Evolutionary conservation across 768 basidiomycete genomes (phyloP), one percentile per base, ranked within the genome.

Genomic region (Kondoa subrosea): DNA sequence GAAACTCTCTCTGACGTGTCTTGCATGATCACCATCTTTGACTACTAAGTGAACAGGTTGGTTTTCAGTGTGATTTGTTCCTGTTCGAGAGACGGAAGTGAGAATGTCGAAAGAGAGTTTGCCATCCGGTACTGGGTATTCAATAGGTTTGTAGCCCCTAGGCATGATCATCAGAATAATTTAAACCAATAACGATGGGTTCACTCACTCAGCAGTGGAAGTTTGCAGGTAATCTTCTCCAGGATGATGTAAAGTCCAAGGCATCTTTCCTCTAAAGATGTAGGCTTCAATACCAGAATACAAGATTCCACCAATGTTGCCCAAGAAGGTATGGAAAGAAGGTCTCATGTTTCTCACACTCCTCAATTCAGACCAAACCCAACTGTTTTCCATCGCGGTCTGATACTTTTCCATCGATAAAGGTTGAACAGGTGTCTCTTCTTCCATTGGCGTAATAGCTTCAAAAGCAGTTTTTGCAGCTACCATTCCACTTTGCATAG

Each of bases 401-500:
- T 90, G 84, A 77, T 96, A 96, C 15, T 77, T 71, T 29, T 84
- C 83, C 84, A 96, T 83, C 75, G 89, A 85, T 67, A 77, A 68
- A 2, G 77, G 71, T 0, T 80, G 78, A 0, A 81, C 73, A 26
- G 71, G 68, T 12, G 26, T 50, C n/a, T 40, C 32, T 14, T 65
- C 67, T 30, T 76, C 77, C 63, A 70, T 66, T 14, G 77, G 66
- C 4, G 79, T 77, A 63, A 93, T 78, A 2, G 82, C 82, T 3
- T 84, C 81, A 72, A 81, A 91, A 0, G 89, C 89, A 0, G 88
- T 82, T 76, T 99, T 92, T 0, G 90, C 93, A 31, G 91, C 93
- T 25, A 97, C 81, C 87, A 96, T 96, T 31, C 95, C 95, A 40
- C 87, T 89, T 81, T 97, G 92, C 95, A 99, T 97, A 1, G 93